Conservation (phyloP, 2,329 filamentous ascomycete genomes). For the Alternaria longipes region DNA sequence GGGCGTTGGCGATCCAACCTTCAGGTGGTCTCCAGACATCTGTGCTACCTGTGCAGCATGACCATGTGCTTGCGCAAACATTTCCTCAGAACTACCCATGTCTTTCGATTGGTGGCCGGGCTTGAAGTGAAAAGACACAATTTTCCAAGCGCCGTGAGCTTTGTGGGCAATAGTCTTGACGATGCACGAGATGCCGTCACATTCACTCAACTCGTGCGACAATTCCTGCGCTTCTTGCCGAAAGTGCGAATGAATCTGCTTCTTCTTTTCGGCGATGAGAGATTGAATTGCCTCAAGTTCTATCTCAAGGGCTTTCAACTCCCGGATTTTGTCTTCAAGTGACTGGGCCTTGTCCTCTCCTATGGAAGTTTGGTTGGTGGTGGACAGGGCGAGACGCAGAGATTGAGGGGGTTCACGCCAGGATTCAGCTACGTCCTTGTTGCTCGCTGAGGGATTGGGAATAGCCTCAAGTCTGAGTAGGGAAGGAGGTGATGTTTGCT, state of each 20-base stretch:
- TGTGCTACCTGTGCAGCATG: slow-evolving; percentile 30
- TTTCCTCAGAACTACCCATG: slow-evolving; percentile 41
- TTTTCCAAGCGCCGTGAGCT: slow-evolving; percentile 46
- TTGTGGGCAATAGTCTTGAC: slow-evolving; percentile 51
- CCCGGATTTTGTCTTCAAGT: slow-evolving; percentile 53
- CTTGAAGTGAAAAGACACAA: slow-evolving; percentile 43
- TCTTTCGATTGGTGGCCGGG: slow-evolving; percentile 24
- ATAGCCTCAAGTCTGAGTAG: slow-evolving; percentile 48
- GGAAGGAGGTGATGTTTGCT: slow-evolving; percentile 46
- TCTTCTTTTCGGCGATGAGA: slow-evolving; percentile 49
- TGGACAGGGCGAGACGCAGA: slow-evolving; percentile 39
- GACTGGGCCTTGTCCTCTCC: slow-evolving; percentile 24
- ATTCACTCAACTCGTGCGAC: slow-evolving; percentile 53
- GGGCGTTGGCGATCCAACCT: slow-evolving; percentile 17
- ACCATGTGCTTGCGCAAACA: slow-evolving; percentile 27
- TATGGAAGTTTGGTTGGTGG: slow-evolving; percentile 13
- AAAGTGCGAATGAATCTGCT: slow-evolving; percentile 44
- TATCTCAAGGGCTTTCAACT: slow-evolving; percentile 52
- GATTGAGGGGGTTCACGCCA: slow-evolving; percentile 51
- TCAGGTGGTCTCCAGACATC: slow-evolving; percentile 26
- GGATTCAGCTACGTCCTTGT: slow-evolving; percentile 40
- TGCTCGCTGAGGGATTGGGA: slow-evolving; percentile 43
- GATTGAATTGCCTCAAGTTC: slow-evolving; percentile 51
- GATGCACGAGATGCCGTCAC: slow-evolving; percentile 55
- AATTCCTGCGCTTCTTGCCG: slow-evolving; percentile 44